Evolutionary conservation across 495 filamentous ascomycete genomes (phyloP).

Genomic region (Hypoxylon lenormandii): DNA sequence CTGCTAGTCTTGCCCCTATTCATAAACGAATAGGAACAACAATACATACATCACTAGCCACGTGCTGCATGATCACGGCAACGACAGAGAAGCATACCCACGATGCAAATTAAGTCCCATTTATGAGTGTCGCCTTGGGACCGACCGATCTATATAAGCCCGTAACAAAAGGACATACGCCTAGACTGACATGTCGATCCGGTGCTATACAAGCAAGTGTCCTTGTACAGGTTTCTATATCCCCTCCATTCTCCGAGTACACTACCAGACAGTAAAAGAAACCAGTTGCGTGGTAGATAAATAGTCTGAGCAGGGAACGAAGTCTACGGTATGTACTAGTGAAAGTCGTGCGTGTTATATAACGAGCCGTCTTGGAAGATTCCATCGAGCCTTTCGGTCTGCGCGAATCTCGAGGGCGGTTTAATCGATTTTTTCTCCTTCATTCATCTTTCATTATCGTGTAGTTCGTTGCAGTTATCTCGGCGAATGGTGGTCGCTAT

Average conservation of each 20-base stretch:
- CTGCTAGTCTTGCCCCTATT: no score
- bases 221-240: constrained; percentile 29
- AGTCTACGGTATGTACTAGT: constrained; percentile 21
- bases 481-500: constrained; percentile 6
- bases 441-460: constrained; percentile 29
- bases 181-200: constrained; percentile 29
- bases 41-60: no score
- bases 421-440: constrained; percentile 13
- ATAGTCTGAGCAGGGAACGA: constrained; percentile 33
- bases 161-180: constrained; percentile 38
- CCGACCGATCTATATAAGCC: constrained; percentile 46
- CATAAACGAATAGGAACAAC: no score
- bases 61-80: neutral
- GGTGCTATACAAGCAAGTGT: constrained; percentile 33
- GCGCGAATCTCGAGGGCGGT: constrained; percentile 13
- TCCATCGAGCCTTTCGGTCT: constrained; percentile 13
- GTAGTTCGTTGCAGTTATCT: constrained; percentile 21
- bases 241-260: constrained; percentile 23
- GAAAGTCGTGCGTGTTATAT: constrained; percentile 12
- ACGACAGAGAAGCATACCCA: neutral
- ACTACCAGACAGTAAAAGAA: constrained; percentile 29
- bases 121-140: constrained; percentile 21
- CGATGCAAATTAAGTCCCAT: constrained; percentile 40
- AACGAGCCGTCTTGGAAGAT: constrained; percentile 13
- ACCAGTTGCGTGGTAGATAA: constrained; percentile 20